Percentiles rank a stretch among this genome's conserved stretches.
These are phyloP conservation scores for Calendula officinalis DNA, from an alignment of 129 eudicot genomes.

Conservation along the genomic window DNA sequence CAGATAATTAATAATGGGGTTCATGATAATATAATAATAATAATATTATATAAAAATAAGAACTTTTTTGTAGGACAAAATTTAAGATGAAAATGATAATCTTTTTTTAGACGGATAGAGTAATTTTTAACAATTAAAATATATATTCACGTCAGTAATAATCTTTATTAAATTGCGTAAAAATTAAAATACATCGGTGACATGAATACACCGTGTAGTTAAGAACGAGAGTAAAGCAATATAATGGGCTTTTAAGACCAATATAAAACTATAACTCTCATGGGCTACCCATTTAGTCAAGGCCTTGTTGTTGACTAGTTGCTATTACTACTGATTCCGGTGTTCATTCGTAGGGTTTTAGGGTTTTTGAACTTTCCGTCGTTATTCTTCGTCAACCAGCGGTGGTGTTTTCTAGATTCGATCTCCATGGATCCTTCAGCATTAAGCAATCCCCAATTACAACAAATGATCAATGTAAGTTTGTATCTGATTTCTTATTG, in stretches of 20 bases:
- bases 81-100: too few species aligned
- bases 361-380: constrained; percentile 20
- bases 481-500: neutral
- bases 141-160: too few species aligned
- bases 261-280: neutral
- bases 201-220: too few species aligned
- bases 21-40: too few species aligned
- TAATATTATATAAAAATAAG: too few species aligned
- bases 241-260: constrained; percentile 10
- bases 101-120: too few species aligned
- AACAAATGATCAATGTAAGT: constrained; percentile 51
- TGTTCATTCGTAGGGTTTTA: constrained; percentile 25
- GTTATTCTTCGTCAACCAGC: constrained; percentile 6
- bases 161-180: too few species aligned
- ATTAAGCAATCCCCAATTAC: constrained; percentile 50
- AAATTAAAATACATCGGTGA: too few species aligned
- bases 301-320: neutral
- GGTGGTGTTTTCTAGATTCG: constrained; percentile 2
- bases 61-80: too few species aligned
- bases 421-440: constrained; percentile 54
- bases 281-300: neutral
- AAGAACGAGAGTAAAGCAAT: too few species aligned
- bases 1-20: too few species aligned
- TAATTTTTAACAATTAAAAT: too few species aligned
- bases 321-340: neutral